These are phyloP conservation scores for Hypholoma fasciculare DNA, from an alignment of 768 basidiomycete genomes.

Conservation along the genomic window DNA sequence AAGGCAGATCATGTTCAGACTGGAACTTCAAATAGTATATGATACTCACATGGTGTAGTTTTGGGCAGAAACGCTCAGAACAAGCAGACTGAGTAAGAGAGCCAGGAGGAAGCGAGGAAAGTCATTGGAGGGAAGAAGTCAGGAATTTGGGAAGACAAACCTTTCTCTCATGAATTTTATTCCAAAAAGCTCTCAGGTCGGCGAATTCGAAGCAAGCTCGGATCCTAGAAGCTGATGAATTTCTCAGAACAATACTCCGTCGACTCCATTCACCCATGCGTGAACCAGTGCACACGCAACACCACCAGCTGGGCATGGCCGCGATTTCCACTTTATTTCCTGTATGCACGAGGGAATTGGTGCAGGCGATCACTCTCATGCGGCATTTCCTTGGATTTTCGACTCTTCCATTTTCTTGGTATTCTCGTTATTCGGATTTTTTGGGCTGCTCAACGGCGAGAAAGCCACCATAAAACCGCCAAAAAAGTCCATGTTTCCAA, in stretches of 20 bases:
- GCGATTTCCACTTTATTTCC: background rate
- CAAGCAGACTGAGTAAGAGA: background rate
- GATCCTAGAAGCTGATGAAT: too few relatives aligned
- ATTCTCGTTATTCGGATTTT: background rate
- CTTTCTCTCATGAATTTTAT: background rate
- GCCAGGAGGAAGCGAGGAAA: background rate
- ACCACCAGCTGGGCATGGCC: background rate
- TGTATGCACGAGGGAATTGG: background rate
- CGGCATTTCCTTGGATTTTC: background rate
- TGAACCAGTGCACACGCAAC: background rate
- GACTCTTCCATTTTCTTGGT: background rate
- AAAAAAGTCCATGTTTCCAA: too few relatives aligned
- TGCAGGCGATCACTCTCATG: background rate
- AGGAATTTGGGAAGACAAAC: background rate
- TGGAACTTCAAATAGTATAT: background rate
- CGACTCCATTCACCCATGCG: background rate
- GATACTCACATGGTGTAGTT: slow-evolving; percentile 5
- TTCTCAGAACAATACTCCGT: background rate
- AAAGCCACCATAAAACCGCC: background rate
- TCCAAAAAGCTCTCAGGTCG: background rate
- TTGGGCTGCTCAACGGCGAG: background rate
- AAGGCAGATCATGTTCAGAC: background rate
- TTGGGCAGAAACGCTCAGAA: slow-evolving; percentile 6
- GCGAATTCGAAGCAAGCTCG: background rate
- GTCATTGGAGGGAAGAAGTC: too few relatives aligned